Conservation (phyloP, 805 yeast species). For the Candida railenensis region DNA sequence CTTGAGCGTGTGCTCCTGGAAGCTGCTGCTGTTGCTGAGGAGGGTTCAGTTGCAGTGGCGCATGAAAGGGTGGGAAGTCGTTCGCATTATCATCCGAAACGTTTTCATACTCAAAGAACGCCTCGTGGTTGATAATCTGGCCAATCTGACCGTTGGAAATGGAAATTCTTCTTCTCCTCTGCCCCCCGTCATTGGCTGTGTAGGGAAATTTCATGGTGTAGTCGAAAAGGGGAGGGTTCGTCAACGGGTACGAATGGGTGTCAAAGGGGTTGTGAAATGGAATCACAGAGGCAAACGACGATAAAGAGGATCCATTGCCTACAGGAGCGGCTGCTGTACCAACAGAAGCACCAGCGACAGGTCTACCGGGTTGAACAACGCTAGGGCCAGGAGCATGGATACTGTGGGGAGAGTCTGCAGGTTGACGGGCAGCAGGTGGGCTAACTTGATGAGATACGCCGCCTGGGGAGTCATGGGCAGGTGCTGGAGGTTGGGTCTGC, state of each 20-base stretch:
- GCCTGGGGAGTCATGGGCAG: neutral
- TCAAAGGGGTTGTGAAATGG: constrained; percentile 40
- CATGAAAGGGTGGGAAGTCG: constrained; percentile 5
- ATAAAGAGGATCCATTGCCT: neutral
- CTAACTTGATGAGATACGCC: neutral
- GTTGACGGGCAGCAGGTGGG: neutral
- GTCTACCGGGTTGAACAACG: too few species aligned
- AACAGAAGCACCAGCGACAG: too few species aligned
- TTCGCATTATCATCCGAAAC: constrained; percentile 17
- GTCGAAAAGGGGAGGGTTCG: constrained; percentile 48
- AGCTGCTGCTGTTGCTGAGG: constrained; percentile 8
- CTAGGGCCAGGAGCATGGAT: too few species aligned
- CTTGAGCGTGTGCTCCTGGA: neutral
- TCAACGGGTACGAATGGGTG: constrained; percentile 39
- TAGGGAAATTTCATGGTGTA: constrained; percentile 38
- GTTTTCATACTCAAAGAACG: constrained; percentile 27
- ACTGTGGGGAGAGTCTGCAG: too few species aligned
- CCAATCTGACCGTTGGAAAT: constrained; percentile 86
- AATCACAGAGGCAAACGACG: neutral
- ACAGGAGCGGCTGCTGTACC: neutral
- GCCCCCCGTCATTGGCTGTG: constrained; percentile 27
- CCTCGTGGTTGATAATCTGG: constrained; percentile 56
- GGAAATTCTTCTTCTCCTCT: constrained; percentile 65
- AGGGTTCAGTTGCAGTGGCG: constrained; percentile 11
- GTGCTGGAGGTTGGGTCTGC: neutral